phyloP scores from a whole-genome alignment of 306 rosid species.

The Erythrophleum fordii region DNA sequence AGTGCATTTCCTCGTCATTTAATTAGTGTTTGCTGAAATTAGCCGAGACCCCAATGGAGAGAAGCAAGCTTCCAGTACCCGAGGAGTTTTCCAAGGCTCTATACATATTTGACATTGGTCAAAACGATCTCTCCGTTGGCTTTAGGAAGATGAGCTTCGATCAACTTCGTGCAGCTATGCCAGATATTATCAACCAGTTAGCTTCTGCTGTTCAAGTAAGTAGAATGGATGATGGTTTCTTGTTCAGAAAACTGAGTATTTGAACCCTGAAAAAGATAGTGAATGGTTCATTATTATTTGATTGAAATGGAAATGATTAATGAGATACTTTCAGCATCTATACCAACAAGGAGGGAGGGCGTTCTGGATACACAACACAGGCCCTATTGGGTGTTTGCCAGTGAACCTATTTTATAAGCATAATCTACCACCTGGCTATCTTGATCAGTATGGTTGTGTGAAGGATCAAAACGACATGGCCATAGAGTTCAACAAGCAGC shows the following conservation, averaged over 20 bases:
- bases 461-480: constrained; percentile 63
- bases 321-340: constrained; percentile 41
- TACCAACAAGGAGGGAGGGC: constrained; percentile 62
- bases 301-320: not conserved
- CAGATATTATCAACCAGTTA: constrained; percentile 76
- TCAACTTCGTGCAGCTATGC: constrained; percentile 67
- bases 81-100: constrained; percentile 85
- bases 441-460: constrained; percentile 68
- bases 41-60: constrained; percentile 61
- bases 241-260: not conserved
- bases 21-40: constrained; percentile 27
- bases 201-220: constrained; percentile 84
- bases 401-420: constrained; percentile 57
- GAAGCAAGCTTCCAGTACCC: constrained; percentile 70
- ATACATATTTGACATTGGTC: constrained; percentile 90
- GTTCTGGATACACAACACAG: constrained; percentile 75
- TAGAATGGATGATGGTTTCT: not conserved
- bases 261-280: not conserved
- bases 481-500: constrained; percentile 63
- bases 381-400: constrained; percentile 70
- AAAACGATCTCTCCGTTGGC: constrained; percentile 86
- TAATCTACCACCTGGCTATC: constrained; percentile 55
- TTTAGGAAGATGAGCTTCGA: constrained; percentile 67
- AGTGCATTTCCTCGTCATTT: not conserved
- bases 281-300: not conserved